Base-by-base conservation (phyloP, 352 stramenopile genomes). In the Phytophthora pinifolia region DNA sequence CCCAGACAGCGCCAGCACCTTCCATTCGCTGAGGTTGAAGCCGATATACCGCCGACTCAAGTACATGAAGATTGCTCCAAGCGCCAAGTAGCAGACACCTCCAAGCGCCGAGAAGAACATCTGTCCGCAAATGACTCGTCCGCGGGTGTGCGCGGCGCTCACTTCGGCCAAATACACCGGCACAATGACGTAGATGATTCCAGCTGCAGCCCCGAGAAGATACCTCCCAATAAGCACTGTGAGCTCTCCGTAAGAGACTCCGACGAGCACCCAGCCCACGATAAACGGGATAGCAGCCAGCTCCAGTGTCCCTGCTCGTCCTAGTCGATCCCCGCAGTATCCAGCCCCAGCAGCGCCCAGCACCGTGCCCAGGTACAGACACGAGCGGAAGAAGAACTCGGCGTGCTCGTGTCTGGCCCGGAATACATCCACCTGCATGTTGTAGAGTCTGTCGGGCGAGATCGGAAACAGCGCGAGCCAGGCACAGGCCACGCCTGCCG, bases 381-480 rank as follows among this genome's bases (percentile, higher is more conserved):
- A 89, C 31, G 79, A 71, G 32, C 67, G 64, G 50, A 80, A 82
- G 56, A 88, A 93, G 62, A 89, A 93, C 34, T 67, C 66, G 20
- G 83, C 62, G 51, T 90, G 79, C 36, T 70, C 70, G 53, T 91
- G 79, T 58, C 69, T 73, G n/a, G 71, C 79, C 67, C 65, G 74
- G 56, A 93, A 93, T 13, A 91, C 72, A 52, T 93, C 80, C 42
- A 93, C 79, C 59, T 93, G 80, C 65, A 93, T 90, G 59, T 91
- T 88, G 68, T 93, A 93, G 9, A 93, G 72, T 7, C 81, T 62
- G 25, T 51, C 72, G 9, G 83, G 79, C 10, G 79, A 75, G 44
- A 93, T 73, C 32, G 83, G 83, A 67, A 91, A 93, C 34, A 89
- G 67, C 42, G 62, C 55, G 18, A 86, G 45, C 83, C 83, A 93